Base-by-base conservation (phyloP, 2,329 filamentous ascomycete genomes). In the Colletotrichum costaricense region DNA sequence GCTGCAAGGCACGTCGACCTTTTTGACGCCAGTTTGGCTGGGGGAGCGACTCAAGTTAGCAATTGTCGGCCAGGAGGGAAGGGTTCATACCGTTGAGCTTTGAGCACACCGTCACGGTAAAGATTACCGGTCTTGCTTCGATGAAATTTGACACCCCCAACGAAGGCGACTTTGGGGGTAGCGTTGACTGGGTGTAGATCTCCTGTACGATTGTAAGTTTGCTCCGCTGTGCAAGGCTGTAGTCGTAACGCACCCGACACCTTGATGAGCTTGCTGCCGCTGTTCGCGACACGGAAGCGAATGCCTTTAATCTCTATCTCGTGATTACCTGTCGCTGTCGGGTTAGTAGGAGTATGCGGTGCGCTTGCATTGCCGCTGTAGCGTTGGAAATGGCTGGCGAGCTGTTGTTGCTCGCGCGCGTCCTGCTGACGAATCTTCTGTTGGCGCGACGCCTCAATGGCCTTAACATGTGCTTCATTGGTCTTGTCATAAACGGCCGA, bases 71-170 rank as follows among this genome's bases (percentile, higher is more conserved):
- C 63, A 60, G 8, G 26, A 49, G 72, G 59, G 65, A 72, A 76
- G 68, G 71, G 35, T 63, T 88, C 91, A 84, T 90, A 96, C 94
- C 90, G 92, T 82, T 94, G 93, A 75, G 92, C 91, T 80, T 92
- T 92, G 73, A 96, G 89, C 69, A 95, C 88, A 75, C 93, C 92
- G 78, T 93, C 89, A 68, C 94, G 93, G 79, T 95, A 93, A 30
- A 98, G 89, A 77, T 97, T 98, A 74, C 95, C 95, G 77, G 93
- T 93, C 81, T 96, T 97, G 82, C 94, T 97, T 76, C 95, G 90
- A 78, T 94, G 89, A 80, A 97, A 98, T 76, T 90, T 91, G 78
- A 97, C 93, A 55, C 94, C 94, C 65, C 93, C 94, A 74, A 97
- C 86, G 6, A 86, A 84, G 54, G 92, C 88, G 75, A 88, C 89